Conservation (phyloP, 2,329 filamentous ascomycete species). For the Penicillium sp. region DNA sequence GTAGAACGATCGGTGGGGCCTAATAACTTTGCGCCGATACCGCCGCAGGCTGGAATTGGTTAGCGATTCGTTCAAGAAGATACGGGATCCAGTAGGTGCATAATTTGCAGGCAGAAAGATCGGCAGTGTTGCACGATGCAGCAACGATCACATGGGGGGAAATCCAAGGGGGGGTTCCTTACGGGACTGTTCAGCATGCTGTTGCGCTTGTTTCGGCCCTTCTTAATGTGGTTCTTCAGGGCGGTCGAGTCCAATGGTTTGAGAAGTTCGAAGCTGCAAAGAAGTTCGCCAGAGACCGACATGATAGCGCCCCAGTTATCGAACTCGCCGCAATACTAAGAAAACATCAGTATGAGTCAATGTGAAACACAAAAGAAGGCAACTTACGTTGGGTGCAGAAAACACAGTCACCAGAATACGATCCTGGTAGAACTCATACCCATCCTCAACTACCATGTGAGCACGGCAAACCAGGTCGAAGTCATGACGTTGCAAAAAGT, state of each 20-base stretch:
- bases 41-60: conserved; percentile 41
- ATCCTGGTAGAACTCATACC: conserved; percentile 98
- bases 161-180: conserved; percentile 48
- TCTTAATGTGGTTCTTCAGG: conserved; percentile 98
- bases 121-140: conserved; percentile 24
- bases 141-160: conserved; percentile 23
- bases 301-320: conserved; percentile 99
- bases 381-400: conserved; percentile 89
- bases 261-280: conserved; percentile 95
- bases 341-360: conserved; percentile 22
- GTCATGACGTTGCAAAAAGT: conserved; percentile 91
- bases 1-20: conserved; percentile 8
- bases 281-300: conserved; percentile 89
- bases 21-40: conserved; percentile 49
- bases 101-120: conserved; percentile 8
- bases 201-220: conserved; percentile 89
- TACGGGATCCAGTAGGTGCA: not conserved
- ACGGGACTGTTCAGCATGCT: conserved; percentile 95
- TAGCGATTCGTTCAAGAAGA: conserved; percentile 13
- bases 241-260: conserved; percentile 96
- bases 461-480: conserved; percentile 96
- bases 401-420: conserved; percentile 94
- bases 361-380: not conserved
- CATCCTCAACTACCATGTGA: conserved; percentile 99
- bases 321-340: conserved; percentile 96